A percentile compares a stretch with the other conserved stretches of the same genome.
phyloP scores from a whole-genome alignment of 306 rosid species.

The Rosa chinensis region DNA sequence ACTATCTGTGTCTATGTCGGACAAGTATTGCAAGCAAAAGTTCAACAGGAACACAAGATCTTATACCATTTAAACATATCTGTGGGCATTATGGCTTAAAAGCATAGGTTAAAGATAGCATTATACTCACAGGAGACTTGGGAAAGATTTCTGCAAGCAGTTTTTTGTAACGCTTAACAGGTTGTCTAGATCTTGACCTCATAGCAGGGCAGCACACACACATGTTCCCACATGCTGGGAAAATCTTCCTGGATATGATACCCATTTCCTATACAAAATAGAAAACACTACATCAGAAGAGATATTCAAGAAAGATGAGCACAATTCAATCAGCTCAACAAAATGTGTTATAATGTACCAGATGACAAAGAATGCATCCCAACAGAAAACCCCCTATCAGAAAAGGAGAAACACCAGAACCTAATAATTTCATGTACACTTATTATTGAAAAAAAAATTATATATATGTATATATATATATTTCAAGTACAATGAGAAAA shows the following conservation, averaged over 20 bases:
- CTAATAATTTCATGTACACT: neutral
- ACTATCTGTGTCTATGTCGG: neutral
- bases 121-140: slow-evolving; percentile 63
- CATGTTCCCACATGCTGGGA: slow-evolving; percentile 95
- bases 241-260: slow-evolving; percentile 79
- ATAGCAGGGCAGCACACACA: slow-evolving; percentile 97
- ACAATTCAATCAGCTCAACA: neutral
- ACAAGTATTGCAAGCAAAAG: neutral
- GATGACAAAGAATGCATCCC: neutral
- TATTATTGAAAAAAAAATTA: too few relatives aligned
- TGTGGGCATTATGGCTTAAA: neutral
- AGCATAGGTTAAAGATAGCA: neutral
- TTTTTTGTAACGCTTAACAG: slow-evolving; percentile 93
- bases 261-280: slow-evolving; percentile 68
- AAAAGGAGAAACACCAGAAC: neutral
- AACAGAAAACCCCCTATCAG: neutral
- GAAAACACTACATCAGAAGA: neutral
- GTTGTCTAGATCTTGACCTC: slow-evolving; percentile 95
- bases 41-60: neutral
- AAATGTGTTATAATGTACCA: neutral
- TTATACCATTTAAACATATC: neutral
- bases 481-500: neutral
- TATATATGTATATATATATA: too few relatives aligned
- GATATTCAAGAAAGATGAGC: neutral
- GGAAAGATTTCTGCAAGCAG: slow-evolving; percentile 90